Evolutionary conservation across 345 rosid species (phyloP).

Genomic region (Citrus sinensis): DNA sequence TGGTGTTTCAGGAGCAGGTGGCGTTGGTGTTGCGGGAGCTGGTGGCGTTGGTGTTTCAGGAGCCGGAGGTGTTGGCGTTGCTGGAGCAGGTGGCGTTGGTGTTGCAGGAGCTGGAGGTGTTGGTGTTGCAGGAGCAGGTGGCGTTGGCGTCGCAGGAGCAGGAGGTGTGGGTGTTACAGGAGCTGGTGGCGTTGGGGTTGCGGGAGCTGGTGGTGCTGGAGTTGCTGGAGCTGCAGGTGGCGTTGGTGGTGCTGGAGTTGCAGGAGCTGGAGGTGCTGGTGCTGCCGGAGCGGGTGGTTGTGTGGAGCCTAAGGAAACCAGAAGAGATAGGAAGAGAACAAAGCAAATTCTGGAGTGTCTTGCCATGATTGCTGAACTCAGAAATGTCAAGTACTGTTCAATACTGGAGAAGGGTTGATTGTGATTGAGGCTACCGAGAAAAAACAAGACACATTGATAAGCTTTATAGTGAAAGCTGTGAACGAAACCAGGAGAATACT

Average conservation of each 20-base stretch:
- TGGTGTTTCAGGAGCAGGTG: fast-evolving
- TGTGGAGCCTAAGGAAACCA: not conserved
- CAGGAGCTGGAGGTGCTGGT: not conserved
- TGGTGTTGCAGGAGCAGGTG: not conserved
- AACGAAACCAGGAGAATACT: not conserved
- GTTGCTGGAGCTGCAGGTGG: not conserved
- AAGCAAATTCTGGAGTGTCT: not conserved
- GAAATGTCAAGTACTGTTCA: not conserved
- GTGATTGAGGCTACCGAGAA: not conserved
- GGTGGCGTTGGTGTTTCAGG: not conserved
- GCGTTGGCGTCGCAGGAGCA: not conserved
- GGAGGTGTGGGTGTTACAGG: no score
- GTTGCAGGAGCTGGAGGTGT: not conserved
- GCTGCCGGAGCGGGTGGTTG: not conserved
- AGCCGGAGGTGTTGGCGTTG: fast-evolving
- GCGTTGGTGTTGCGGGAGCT: fast-evolving
- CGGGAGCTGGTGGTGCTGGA: not conserved
- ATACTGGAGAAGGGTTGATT: not conserved
- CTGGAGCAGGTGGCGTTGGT: fast-evolving
- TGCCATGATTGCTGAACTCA: not conserved
- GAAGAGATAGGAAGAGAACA: not conserved
- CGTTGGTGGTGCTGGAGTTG: not conserved
- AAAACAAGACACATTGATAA: not conserved
- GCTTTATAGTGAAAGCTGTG: not conserved
- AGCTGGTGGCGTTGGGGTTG: no score